Conservation (phyloP, 2,329 filamentous ascomycete genomes). For the Helotiales sp. region DNA sequence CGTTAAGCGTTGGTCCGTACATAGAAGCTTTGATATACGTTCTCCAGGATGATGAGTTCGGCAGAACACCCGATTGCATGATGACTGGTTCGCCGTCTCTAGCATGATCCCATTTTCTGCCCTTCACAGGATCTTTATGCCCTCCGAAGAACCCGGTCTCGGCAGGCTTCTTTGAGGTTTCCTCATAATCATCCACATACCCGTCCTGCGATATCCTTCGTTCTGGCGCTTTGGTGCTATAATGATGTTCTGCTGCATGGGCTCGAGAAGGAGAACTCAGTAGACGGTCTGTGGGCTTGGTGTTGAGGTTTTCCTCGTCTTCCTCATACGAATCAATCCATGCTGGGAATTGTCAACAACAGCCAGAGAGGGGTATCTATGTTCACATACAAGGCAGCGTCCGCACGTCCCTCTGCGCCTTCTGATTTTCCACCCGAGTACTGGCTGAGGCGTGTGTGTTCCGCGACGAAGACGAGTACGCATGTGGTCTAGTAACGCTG, state of each 20-base stretch:
- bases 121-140: constrained; percentile 33
- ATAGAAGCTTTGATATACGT: constrained; percentile 34
- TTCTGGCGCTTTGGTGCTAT: constrained; percentile 19
- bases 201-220: constrained; percentile 34
- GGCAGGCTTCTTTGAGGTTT: constrained; percentile 23
- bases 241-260: constrained; percentile 32
- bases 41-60: constrained; percentile 30
- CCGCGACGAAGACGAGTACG: constrained; percentile 30
- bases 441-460: constrained; percentile 28
- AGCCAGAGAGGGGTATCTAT: too few species aligned
- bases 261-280: constrained; percentile 28
- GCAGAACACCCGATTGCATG: constrained; percentile 25
- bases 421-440: constrained; percentile 25
- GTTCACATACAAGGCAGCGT: constrained; percentile 31
- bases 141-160: constrained; percentile 35
- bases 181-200: constrained; percentile 32
- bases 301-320: constrained; percentile 22
- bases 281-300: constrained; percentile 23
- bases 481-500: constrained; percentile 23
- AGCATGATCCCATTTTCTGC: constrained; percentile 38
- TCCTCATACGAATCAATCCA: constrained; percentile 37
- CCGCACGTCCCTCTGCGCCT: constrained; percentile 28
- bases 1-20: constrained; percentile 29
- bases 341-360: constrained; percentile 21
- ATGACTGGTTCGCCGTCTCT: constrained; percentile 37